Base-by-base conservation (phyloP, 192 early-diverging fungal genomes). In the Backusella circina region DNA sequence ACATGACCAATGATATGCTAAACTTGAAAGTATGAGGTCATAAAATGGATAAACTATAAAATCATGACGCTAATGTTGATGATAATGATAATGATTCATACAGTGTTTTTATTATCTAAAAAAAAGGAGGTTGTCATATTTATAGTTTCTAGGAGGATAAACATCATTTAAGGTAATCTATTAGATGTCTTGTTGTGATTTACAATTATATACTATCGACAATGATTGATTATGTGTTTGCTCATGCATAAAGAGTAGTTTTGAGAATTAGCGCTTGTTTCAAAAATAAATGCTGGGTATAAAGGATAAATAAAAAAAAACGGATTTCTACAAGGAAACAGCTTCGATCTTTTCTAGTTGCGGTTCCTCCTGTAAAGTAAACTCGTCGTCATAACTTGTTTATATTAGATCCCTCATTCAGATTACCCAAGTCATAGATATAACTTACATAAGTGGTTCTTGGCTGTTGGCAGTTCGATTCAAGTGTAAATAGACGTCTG, bases 401-500 rank as follows among this genome's bases (percentile, higher is more conserved):
- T 67, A 65, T 18, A 31, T 31, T 67, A 67, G 65, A 31, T 18
- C 7, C 3, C 7, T 9, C 12, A 67, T 32, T 33, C 65, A 35
- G 16, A 33, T 8, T 67, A 32, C 13, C 21, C 10, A 32, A 31
- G 18, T 35, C 10, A 67, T 33, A 18, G 39, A 61, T 28, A 10
- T 10, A 51, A 61, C 54, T 70, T 86, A 93, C 36, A 87, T 87
- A 26, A 93, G 83, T 0, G 96, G 95, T 82, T 98, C 96, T 51
- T 95, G 93, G 81, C 91, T 93, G 82, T 97, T 93, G 47, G 92
- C 93, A 61, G 96, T 87, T 26, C 95, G 86, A 68, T 92, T 95
- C 50, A 98, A 85, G 79, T 98, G 96, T 37, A 98, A 82, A 80
- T 98, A 98, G 4, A 95, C 97, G 83, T 98, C 97, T 50, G 97